phyloP scores from a whole-genome alignment of 2,329 filamentous ascomycete genomes.

The Blastomyces gilchristii region DNA sequence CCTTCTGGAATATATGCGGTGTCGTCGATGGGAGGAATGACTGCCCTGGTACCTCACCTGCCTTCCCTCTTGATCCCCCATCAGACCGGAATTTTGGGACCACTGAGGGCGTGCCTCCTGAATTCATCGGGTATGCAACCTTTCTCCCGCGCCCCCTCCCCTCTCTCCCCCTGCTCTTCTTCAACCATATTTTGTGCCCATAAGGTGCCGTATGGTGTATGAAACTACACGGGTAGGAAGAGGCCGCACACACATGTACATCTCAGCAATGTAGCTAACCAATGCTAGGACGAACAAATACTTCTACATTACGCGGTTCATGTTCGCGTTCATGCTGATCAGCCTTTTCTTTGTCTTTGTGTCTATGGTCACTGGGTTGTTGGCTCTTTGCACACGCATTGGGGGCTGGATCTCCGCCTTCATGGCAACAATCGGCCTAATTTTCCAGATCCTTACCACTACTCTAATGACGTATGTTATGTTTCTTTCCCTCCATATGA shows the following conservation, averaged over 20 bases:
- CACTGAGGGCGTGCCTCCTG: slow-evolving; percentile 40
- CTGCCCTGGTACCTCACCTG: slow-evolving; percentile 56
- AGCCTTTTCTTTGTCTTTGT: slow-evolving; percentile 60
- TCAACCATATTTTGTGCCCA: slow-evolving; percentile 6
- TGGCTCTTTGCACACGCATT: slow-evolving; percentile 44
- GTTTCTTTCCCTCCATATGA: background rate
- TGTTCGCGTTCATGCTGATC: slow-evolving; percentile 84
- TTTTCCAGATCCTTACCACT: slow-evolving; percentile 50
- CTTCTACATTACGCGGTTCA: slow-evolving; percentile 82
- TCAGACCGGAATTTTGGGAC: slow-evolving; percentile 49
- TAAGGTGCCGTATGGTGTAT: background rate
- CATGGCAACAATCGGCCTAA: slow-evolving; percentile 43
- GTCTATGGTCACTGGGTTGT: slow-evolving; percentile 37
- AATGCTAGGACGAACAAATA: slow-evolving; percentile 48
- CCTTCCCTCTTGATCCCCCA: slow-evolving; percentile 54
- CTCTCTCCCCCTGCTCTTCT: slow-evolving; percentile 8
- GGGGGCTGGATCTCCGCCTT: slow-evolving; percentile 43
- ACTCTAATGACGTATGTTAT: slow-evolving; percentile 52
- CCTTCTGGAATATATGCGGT: slow-evolving; percentile 76
- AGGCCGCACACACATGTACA: background rate
- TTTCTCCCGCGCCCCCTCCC: background rate
- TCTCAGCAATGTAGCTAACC: slow-evolving; percentile 2
- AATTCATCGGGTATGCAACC: slow-evolving; percentile 43
- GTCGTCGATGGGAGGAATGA: slow-evolving; percentile 45
- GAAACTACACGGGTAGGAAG: background rate